Evolutionary conservation across 331 rosid species (phyloP), one percentile per base, ranked within the genome.

Genomic region (Arachis monticola): DNA sequence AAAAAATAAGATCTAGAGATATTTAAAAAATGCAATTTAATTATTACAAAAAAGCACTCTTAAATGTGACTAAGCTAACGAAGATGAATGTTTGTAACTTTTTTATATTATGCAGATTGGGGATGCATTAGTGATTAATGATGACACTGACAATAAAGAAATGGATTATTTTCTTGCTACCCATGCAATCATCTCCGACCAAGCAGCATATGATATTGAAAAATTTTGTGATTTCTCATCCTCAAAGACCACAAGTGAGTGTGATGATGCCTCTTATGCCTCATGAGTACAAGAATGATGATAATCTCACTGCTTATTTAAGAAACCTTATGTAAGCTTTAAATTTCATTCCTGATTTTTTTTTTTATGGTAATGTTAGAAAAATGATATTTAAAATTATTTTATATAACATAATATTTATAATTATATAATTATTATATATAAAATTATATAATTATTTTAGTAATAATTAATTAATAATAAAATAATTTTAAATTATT

Each of bases 91-190:
- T 47, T 3, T 9, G 3, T n/a, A 7, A 13, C 2, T 65, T 1
- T 31, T 74, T 13, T 8, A 11, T 48, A 0, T 44, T 41, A 30
- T 81, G 73, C 77, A 94, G 99, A 88, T 94, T 51, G 99, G 99
- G 7, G 92, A 94, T 44, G 92, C 99, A 17, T 17, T 17, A 81
- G 93, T 82, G 59, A 88, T 92, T 73, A 81, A 94, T 8, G 97
- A 91, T 8, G 87, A 78, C 2, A 94, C 96, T 1, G 97, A 94
- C 47, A 0, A 63, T 0, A 1, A 0, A 6, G 99, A 96, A 73
- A 75, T 87, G 87, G 84, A 75, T 57, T 97, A 92, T 73, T 94
- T 10, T 73, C 77, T 92, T 10, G 92, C 88, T 5, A 75, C 17
- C 12, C 99, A 94, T 66, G 97, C 97, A 6, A 58, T 94, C 3